Evolutionary conservation across 164 flowering plant genomes (phyloP), one percentile per base, ranked within the genome.

Genomic region (Tetracentron sinense): DNA sequence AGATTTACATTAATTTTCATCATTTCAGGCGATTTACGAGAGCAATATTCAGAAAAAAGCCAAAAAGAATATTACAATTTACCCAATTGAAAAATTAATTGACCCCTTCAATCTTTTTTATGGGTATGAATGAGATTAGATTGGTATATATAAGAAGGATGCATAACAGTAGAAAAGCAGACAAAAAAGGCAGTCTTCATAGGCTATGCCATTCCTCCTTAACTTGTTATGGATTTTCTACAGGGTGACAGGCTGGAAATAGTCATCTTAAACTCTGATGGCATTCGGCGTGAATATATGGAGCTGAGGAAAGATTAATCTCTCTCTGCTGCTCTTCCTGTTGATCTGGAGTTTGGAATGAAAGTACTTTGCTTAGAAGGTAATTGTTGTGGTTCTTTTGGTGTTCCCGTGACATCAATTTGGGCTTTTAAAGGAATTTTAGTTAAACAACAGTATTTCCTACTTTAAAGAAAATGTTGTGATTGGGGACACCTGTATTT

Each of bases 241-340:
- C 92, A 95, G 99, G 97, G 99, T 22, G 97, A 95, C 80, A 79
- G 63, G 69, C 77, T 95, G 42, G 98, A 92, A 73, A 84, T 90
- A n/a, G 85, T 90, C 4, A 63, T 89, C 42, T 58, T 89, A 53
- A 88, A 84, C 63, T 81, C 87, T 26, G 79, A 64, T 49, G 96
- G 99, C 12, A 67, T 85, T 47, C 84, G 77, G 3, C 82, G 81
- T 0, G 92, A 94, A 65, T 79, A 61, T 71, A 77, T 83, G 77
- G 89, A 91, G 4, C 88, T 94, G n/a, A 79, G 97, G 78, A 87
- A 87, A 72, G 99, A 94, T 68, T 94, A 69, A 71, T 67, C 17
- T 49, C 21, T 33, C 38, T 29, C 61, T 59, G 42, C 44, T 56
- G 56, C 28, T 61, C 11, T 38, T n/a, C n/a, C n/a, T n/a, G n/a